Conservation (phyloP, 768 basidiomycete genomes). For the Boletus subcaerulescens region DNA sequence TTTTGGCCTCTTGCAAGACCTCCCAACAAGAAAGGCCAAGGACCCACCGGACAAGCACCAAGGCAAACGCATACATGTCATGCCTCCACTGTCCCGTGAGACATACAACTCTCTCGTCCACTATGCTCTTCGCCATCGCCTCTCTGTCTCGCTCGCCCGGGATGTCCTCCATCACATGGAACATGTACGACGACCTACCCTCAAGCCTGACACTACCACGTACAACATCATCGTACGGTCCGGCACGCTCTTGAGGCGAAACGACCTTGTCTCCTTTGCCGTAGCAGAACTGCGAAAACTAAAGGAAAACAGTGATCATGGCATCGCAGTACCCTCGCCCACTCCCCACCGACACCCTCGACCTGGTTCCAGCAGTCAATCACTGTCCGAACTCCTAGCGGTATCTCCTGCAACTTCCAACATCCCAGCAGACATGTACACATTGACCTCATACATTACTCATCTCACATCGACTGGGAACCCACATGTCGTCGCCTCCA, state of each 20-base stretch:
- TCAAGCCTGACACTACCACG: conserved; percentile 49
- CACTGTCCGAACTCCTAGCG: conserved; percentile 13
- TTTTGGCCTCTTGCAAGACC: conserved; percentile 35
- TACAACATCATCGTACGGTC: conserved; percentile 60
- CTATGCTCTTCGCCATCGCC: conserved; percentile 62
- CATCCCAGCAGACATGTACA: conserved; percentile 40
- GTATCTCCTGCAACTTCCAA: conserved; percentile 14
- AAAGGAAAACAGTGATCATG: conserved; percentile 20
- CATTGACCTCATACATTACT: conserved; percentile 50
- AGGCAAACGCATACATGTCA: conserved; percentile 3
- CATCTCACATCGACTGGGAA: conserved; percentile 51
- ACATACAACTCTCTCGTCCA: conserved; percentile 63
- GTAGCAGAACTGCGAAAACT: conserved; percentile 34
- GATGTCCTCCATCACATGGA: conserved; percentile 56
- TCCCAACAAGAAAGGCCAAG: conserved; percentile 27
- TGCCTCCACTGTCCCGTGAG: conserved; percentile 37
- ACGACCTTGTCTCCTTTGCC: conserved; percentile 40
- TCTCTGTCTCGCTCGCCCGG: conserved; percentile 46
- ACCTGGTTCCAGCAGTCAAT: neutral
- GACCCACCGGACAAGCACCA: conserved; percentile 13
- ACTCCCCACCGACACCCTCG: neutral
- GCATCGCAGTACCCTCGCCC: conserved; percentile 20
- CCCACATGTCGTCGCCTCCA: conserved; percentile 39
- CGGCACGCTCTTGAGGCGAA: conserved; percentile 47
- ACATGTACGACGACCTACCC: conserved; percentile 35